These are phyloP conservation scores for Quercus ilex DNA, from an alignment of 306 rosid species.

Conservation along the genomic window DNA sequence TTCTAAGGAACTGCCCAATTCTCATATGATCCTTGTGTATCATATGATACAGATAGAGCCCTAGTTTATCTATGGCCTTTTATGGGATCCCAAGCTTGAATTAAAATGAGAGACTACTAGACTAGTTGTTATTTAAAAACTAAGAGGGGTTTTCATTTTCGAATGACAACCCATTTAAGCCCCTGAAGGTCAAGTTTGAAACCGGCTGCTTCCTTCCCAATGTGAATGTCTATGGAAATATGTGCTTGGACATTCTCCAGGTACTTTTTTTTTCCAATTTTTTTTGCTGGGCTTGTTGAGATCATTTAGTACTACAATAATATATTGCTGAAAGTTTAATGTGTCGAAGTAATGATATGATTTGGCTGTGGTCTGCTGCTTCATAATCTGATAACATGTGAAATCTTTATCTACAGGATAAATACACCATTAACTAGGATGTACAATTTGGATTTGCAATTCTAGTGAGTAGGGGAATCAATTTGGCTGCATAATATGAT, in stretches of 20 bases:
- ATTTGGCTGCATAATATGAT: background rate
- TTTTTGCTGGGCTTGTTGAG: background rate
- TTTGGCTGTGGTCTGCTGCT: too few relatives aligned
- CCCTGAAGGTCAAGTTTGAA: constrained; percentile 91
- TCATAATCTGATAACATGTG: too few relatives aligned
- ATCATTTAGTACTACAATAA: background rate
- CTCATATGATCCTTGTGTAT: background rate
- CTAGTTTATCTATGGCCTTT: background rate
- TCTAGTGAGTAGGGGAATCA: background rate
- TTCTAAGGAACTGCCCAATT: background rate
- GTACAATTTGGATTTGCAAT: too few relatives aligned
- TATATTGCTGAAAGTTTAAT: background rate
- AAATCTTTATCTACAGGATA: too few relatives aligned
- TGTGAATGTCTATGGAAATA: constrained; percentile 75
- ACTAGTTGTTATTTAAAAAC: background rate
- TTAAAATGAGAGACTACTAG: constrained; percentile 10
- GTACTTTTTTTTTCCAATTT: constrained; percentile 23
- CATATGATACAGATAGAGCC: background rate
- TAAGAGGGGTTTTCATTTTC: constrained; percentile 8
- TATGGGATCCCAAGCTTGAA: background rate
- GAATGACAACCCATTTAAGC: constrained; percentile 85
- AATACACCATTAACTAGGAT: background rate
- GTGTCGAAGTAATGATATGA: too few relatives aligned
- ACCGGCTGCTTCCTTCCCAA: constrained; percentile 84
- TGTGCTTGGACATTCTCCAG: constrained; percentile 98